Evolutionary conservation across 495 filamentous ascomycete species (phyloP), one percentile per base, ranked within the genome.

Genomic region (Podospora anserina): DNA sequence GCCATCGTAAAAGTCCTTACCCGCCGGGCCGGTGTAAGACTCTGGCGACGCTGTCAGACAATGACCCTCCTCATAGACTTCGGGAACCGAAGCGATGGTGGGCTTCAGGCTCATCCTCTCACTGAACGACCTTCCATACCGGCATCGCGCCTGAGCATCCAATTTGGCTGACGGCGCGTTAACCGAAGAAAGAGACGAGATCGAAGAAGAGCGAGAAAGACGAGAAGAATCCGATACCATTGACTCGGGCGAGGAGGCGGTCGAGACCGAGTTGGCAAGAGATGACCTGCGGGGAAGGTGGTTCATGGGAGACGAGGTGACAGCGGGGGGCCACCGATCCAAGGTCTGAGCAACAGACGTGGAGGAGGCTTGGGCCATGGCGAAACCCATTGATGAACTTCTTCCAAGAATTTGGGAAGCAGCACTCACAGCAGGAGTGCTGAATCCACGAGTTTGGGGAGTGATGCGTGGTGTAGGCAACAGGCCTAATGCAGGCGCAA

Each of bases 341-440:
- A 82, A 64, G n/a, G 70, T 69, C 69, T 86, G 83, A 27, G 88
- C 84, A 73, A 89, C 82, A 65, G 83, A 86, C 64, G 84, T 76
- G 72, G 82, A 89, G 66, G 92, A 88, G 28, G 85, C 89, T 73
- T 93, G 90, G 3, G 88, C 87, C 89, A 97, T 92, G 44, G 91
- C 93, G 64, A 87, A 83, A 71, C 88, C 83, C 87, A 96, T 94
- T 19, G 92, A 91, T 4, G 88, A 84, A 68, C 75, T 71, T 67
- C 78, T 80, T 23, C 76, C 75, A 60, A 84, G 80, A 80, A 88
- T 73, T 82, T 82, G 77, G 78, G 83, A 76, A 74, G 82, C 82
- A 79, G 85, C 83, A 90, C 91, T 90, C 91, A 84, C 94, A 82
- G 94, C 93, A 91, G 94, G 94, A 90, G 94, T 96, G 81, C 82